Evolutionary conservation across 2,329 filamentous ascomycete species (phyloP).

Genomic region (Talaromyces amestolkiae): DNA sequence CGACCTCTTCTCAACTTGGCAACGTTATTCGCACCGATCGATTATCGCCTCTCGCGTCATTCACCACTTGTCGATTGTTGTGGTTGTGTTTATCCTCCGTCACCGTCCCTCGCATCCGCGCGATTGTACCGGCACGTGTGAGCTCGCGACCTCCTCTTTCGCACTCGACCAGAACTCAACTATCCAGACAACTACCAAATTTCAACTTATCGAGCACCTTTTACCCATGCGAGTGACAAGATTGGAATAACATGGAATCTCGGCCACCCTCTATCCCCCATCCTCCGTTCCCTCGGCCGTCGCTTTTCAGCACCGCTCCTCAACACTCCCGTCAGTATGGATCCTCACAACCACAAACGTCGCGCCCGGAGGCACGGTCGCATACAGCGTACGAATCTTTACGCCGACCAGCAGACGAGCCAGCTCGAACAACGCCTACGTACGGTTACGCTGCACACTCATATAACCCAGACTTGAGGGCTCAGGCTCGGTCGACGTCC

Average conservation of each 20-base stretch:
- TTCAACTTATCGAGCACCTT: not conserved
- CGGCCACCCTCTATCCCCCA: conserved; percentile 29
- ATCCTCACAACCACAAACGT: conserved; percentile 17
- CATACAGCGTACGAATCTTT: conserved; percentile 25
- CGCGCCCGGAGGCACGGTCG: conserved; percentile 24
- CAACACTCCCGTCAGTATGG: conserved; percentile 27
- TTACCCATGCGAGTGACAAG: not conserved
- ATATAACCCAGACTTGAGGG: conserved; percentile 19
- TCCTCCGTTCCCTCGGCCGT: conserved; percentile 32
- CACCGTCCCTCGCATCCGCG: not conserved
- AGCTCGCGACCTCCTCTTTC: conserved; percentile 11
- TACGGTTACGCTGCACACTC: conserved; percentile 10
- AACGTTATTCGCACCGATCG: not conserved
- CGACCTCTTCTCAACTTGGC: not conserved
- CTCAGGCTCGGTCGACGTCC: conserved; percentile 18
- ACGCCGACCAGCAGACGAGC: conserved; percentile 23
- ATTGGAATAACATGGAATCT: conserved; percentile 27
- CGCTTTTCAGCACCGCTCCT: conserved; percentile 31
- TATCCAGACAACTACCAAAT: not conserved
- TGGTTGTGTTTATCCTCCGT: not conserved
- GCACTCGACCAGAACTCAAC: conserved; percentile 4
- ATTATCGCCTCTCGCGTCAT: not conserved
- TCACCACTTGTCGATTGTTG: not conserved
- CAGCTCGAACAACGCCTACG: conserved; percentile 8
- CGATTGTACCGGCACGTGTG: conserved; percentile 8